These are phyloP conservation scores for Mitragyna speciosa DNA, from an alignment of 257 asterid species.

Conservation along the genomic window DNA sequence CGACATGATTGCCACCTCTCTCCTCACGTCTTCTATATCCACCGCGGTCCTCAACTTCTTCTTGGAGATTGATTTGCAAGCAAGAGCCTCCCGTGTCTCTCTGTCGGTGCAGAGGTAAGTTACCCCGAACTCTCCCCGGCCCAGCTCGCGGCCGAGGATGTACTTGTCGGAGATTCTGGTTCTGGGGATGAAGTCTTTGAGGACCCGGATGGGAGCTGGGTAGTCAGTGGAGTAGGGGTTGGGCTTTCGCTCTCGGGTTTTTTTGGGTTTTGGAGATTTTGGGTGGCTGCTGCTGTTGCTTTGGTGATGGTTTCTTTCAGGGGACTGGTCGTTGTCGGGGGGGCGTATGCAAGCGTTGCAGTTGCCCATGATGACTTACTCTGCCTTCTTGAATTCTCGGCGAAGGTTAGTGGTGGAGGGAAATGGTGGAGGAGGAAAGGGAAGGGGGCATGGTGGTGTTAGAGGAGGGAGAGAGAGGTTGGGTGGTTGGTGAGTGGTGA, in stretches of 20 bases:
- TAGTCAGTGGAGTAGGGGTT: slow-evolving; percentile 61
- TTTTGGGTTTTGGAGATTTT: slow-evolving; percentile 39
- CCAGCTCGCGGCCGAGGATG: slow-evolving; percentile 83
- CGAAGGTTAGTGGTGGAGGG: slow-evolving; percentile 27
- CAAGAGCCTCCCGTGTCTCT: slow-evolving; percentile 73
- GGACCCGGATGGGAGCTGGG: slow-evolving; percentile 65
- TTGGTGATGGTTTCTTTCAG: too few species aligned
- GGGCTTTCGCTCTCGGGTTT: slow-evolving; percentile 47
- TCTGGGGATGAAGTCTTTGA: slow-evolving; percentile 59
- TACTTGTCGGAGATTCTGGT: slow-evolving; percentile 74
- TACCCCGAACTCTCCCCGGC: slow-evolving; percentile 92
- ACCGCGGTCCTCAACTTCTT: slow-evolving; percentile 83
- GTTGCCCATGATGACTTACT: slow-evolving; percentile 58
- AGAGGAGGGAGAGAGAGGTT: not conserved
- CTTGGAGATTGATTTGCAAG: slow-evolving; percentile 93
- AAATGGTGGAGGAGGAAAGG: slow-evolving; percentile 22
- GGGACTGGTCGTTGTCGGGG: slow-evolving; percentile 30
- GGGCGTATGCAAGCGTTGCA: slow-evolving; percentile 75
- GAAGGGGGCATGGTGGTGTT: slow-evolving; percentile 27
- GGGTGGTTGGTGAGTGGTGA: slow-evolving; percentile 16
- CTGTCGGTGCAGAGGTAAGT: slow-evolving; percentile 90
- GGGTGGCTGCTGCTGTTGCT: not conserved
- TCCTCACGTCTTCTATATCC: slow-evolving; percentile 85
- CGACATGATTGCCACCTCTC: slow-evolving; percentile 95
- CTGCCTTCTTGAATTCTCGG: too few species aligned